A percentile compares a stretch with the other conserved stretches of the same genome.
phyloP scores from a whole-genome alignment of 2,329 filamentous ascomycete species.

The Trichophyton equinum region DNA sequence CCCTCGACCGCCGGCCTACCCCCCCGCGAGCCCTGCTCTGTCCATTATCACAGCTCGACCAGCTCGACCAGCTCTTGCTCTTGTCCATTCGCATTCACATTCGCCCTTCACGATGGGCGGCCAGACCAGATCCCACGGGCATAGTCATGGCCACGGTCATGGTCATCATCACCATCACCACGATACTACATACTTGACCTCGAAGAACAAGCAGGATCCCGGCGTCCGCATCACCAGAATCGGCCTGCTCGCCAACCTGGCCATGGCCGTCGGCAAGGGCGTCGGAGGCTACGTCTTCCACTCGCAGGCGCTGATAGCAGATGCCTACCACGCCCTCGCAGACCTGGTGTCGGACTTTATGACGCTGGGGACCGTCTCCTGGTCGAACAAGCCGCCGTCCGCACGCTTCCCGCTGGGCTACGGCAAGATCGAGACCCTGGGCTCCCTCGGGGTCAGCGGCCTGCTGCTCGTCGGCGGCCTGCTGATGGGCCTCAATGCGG shows the following conservation, averaged over 20 bases:
- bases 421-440: slow-evolving; percentile 94
- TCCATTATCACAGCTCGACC: neutral
- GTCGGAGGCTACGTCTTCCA: slow-evolving; percentile 88
- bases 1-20: neutral
- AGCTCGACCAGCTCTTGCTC: neutral
- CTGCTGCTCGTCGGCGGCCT: slow-evolving; percentile 80
- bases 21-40: neutral
- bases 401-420: slow-evolving; percentile 79
- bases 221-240: slow-evolving; percentile 88
- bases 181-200: slow-evolving; percentile 72
- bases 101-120: slow-evolving; percentile 21
- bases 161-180: slow-evolving; percentile 61
- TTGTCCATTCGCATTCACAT: neutral
- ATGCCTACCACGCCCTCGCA: slow-evolving; percentile 89
- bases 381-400: slow-evolving; percentile 75
- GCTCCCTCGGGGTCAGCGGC: slow-evolving; percentile 82
- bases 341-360: slow-evolving; percentile 91
- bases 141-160: slow-evolving; percentile 43
- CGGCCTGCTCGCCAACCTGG: slow-evolving; percentile 75
- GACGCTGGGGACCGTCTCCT: slow-evolving; percentile 87
- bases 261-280: slow-evolving; percentile 89
- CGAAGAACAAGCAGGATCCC: slow-evolving; percentile 76
- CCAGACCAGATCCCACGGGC: slow-evolving; percentile 35
- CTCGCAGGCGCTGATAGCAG: slow-evolving; percentile 82
- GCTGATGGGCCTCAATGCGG: slow-evolving; percentile 77